A percentile compares a stretch with the other conserved stretches of the same genome.
Evolutionary conservation across 371 early-diverging fungal genomes (phyloP).

Genomic region (Mortierella sp.): DNA sequence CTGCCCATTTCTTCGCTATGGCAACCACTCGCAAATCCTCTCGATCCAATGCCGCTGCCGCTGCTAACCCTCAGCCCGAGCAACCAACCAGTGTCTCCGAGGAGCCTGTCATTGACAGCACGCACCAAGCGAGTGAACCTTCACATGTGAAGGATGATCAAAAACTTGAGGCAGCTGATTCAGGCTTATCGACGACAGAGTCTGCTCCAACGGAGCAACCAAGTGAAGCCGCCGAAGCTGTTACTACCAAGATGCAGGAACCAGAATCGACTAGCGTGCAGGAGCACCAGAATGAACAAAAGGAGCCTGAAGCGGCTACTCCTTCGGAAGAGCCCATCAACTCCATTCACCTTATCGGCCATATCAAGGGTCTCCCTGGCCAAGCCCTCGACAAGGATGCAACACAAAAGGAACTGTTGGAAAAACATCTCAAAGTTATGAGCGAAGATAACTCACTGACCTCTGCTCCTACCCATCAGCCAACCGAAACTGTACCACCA

Average conservation of each 20-base stretch:
- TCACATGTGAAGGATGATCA: conserved; percentile 31
- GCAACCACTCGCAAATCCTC: conserved; percentile 24
- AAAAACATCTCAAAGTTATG: not conserved
- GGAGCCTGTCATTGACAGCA: conserved; percentile 16
- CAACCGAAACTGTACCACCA: not conserved
- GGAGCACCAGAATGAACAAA: not conserved
- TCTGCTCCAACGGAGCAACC: conserved; percentile 13
- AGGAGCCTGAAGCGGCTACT: not conserved
- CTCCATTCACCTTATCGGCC: not conserved
- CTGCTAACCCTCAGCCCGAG: conserved; percentile 8
- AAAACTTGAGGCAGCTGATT: conserved; percentile 27
- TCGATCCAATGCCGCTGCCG: conserved; percentile 13
- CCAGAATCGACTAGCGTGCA: not conserved
- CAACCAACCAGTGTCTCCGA: not conserved
- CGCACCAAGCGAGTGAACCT: conserved; percentile 18
- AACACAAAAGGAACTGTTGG: not conserved
- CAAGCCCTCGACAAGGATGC: not conserved
- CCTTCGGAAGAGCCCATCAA: not conserved
- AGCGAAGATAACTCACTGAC: not conserved
- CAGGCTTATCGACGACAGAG: conserved; percentile 7
- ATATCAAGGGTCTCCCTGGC: conserved; percentile 16
- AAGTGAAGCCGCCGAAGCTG: conserved; percentile 17
- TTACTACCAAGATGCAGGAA: conserved; percentile 16
- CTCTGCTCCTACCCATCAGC: not conserved
- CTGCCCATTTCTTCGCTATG: conserved; percentile 11